These are phyloP conservation scores for Planoprotostelium fungivorum DNA, from an alignment of 78 protist genomes.

Conservation along the genomic window DNA sequence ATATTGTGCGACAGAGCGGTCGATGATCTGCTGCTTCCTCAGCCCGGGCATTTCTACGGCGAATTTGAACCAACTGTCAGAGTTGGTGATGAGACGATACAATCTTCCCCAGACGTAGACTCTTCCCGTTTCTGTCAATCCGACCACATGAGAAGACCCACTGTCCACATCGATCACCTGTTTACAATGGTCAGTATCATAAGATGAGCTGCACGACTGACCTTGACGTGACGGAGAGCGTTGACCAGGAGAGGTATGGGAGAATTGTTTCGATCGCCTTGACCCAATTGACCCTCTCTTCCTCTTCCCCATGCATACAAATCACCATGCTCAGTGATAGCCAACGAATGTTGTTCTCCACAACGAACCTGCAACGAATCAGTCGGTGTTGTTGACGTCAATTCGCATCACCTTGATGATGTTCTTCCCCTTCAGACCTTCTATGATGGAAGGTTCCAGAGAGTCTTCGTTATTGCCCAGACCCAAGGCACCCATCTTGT, in stretches of 20 bases:
- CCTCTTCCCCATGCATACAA: conserved; percentile 51
- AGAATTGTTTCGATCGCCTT: neutral
- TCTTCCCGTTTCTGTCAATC: conserved; percentile 38
- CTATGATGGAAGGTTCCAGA: conserved; percentile 41
- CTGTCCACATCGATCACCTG: conserved; percentile 1
- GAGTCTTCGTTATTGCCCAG: conserved; percentile 24
- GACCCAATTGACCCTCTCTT: conserved; percentile 55
- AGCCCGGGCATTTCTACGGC: conserved; percentile 4
- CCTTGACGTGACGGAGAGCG: conserved; percentile 22
- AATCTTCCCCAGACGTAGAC: conserved; percentile 57
- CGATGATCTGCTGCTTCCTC: conserved; percentile 6
- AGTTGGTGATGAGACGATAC: conserved; percentile 16
- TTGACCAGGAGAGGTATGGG: conserved; percentile 5
- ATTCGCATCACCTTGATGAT: conserved; percentile 4
- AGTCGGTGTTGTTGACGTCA: neutral
- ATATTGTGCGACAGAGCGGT: neutral
- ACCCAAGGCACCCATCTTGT: conserved; percentile 42
- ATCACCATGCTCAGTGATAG: conserved; percentile 49
- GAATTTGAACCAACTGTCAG: neutral
- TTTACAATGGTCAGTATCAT: conserved; percentile 4
- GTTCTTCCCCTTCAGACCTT: conserved; percentile 35
- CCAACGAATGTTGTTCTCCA: conserved; percentile 42
- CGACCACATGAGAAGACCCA: conserved; percentile 35
- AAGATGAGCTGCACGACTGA: conserved; percentile 15
- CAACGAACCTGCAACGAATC: conserved; percentile 1